A percentile compares a stretch with the other conserved stretches of the same genome.
phyloP scores from a whole-genome alignment of 2,329 filamentous ascomycete genomes.

The Ophiosphaerella narmari region DNA sequence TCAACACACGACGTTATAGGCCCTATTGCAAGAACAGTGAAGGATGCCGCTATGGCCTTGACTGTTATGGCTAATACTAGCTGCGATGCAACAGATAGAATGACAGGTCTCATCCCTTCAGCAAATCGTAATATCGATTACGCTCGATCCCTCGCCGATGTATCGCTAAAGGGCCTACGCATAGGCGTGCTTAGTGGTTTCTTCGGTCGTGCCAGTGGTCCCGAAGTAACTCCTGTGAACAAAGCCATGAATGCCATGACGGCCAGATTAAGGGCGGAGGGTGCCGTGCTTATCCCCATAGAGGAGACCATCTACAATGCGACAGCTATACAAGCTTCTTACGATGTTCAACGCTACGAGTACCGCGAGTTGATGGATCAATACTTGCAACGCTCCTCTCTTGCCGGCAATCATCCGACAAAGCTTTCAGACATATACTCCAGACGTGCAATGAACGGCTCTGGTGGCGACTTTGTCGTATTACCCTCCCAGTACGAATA shows the following conservation, averaged over 20 bases:
- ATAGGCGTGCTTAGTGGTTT: slow-evolving; percentile 61
- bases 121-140: slow-evolving; percentile 54
- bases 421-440: slow-evolving; percentile 58
- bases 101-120: slow-evolving; percentile 55
- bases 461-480: slow-evolving; percentile 59
- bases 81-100: slow-evolving; percentile 58
- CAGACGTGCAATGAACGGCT: slow-evolving; percentile 35
- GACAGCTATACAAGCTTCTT: slow-evolving; percentile 50
- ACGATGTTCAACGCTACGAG: slow-evolving; percentile 67
- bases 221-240: slow-evolving; percentile 64
- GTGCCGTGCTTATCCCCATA: slow-evolving; percentile 58
- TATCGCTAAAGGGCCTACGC: slow-evolving; percentile 47
- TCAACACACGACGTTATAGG: slow-evolving; percentile 62
- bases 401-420: slow-evolving; percentile 50
- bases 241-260: slow-evolving; percentile 56
- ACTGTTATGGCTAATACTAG: slow-evolving; percentile 59
- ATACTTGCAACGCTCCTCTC: slow-evolving; percentile 57
- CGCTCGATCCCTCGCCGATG: slow-evolving; percentile 43
- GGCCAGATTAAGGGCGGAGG: slow-evolving; percentile 52
- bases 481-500: slow-evolving; percentile 63
- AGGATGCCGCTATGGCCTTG: slow-evolving; percentile 57
- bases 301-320: slow-evolving; percentile 57
- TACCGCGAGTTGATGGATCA: slow-evolving; percentile 60
- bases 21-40: slow-evolving; percentile 57
- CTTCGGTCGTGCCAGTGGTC: slow-evolving; percentile 57